phyloP scores from a whole-genome alignment of 1,139 yeast genomes.

The Geotrichum fermentans region DNA sequence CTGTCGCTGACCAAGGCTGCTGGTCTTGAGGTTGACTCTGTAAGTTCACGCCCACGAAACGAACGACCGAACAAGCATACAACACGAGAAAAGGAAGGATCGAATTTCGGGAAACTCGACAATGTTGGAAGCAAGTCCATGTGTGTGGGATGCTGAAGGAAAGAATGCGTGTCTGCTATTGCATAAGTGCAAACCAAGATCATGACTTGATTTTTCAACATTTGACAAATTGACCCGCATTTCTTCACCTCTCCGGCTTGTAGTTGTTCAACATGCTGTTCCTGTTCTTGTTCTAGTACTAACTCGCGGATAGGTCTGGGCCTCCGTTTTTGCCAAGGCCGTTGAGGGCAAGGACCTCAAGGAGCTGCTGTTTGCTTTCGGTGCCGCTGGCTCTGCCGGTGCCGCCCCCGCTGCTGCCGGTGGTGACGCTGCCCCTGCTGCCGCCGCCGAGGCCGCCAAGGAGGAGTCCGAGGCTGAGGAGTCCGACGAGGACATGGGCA shows the following conservation, averaged over 20 bases:
- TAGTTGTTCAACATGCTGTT: too few species aligned
- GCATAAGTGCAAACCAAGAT: too few species aligned
- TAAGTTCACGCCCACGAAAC: conserved; percentile 37
- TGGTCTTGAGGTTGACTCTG: conserved; percentile 74
- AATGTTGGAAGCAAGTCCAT: too few species aligned
- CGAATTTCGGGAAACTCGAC: too few species aligned
- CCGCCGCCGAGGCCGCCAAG: conserved; percentile 51
- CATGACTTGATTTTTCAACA: too few species aligned
- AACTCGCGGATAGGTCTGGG: conserved; percentile 91
- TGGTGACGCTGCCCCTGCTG: conserved; percentile 57
- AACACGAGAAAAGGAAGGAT: too few species aligned
- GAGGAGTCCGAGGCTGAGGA: conserved; percentile 34
- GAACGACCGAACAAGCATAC: not conserved
- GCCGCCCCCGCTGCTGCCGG: conserved; percentile 58
- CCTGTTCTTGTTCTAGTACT: too few species aligned
- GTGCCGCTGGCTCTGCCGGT: conserved; percentile 66
- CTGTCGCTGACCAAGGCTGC: conserved; percentile 80
- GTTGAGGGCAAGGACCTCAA: conserved; percentile 94
- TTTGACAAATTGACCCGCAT: too few species aligned
- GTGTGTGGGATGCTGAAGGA: too few species aligned
- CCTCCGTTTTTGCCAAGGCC: conserved; percentile 93
- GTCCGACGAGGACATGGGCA: conserved; percentile 40
- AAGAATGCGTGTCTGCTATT: too few species aligned
- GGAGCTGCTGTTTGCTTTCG: conserved; percentile 79
- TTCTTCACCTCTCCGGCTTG: too few species aligned